Base-by-base conservation (phyloP, 2,329 filamentous ascomycete genomes). In the Bipolaris cookei region DNA sequence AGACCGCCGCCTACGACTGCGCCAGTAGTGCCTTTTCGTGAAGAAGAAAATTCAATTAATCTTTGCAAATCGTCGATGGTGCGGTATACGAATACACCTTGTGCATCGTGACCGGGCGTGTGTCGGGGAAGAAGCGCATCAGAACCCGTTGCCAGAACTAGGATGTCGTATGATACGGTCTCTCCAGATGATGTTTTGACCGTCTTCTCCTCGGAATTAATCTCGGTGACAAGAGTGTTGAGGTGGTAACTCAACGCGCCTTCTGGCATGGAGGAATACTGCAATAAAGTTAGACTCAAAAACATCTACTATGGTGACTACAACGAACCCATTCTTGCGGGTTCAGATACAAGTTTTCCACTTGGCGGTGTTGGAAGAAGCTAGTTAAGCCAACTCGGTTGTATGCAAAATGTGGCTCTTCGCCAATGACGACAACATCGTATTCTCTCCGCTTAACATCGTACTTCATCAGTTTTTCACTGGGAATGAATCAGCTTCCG, bases 281-380 rank as follows among this genome's bases (percentile, higher is more conserved):
- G 54, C 2, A 14, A 57, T 8, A 48, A 18, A 1, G 39, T 67
- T 30, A 66, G 52, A 34, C 11, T 14, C 23, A 6, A 13, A 18
- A 2, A 35, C 6, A 5, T 6, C 13, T 1, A 16, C n/a, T 30
- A 14, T 14, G n/a, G 1, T 2, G 3, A 30, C 10, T 7, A 1
- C 8, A 3, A 21, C 66, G 41, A 62, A 91, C 90, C 91, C 92
- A 96, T 82, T 91, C 88, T 66, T 85, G 81, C 0, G 91, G 89
- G 67, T 96, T 96, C 30, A 97, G 81, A 72, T 96, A 96, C n/a
- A 97, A 76, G 64, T 92, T 90, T 77, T 96, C 91, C 38, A 95
- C 89, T 66, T 89, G 85, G 50, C 92, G 85, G 77, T 96, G 91
- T 66, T 91, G 88, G 73, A 97, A 97, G 81, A 93, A 97, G 58